phyloP scores from a whole-genome alignment of 1,284 basidiomycete genomes.

The Malassezia sympodialis region DNA sequence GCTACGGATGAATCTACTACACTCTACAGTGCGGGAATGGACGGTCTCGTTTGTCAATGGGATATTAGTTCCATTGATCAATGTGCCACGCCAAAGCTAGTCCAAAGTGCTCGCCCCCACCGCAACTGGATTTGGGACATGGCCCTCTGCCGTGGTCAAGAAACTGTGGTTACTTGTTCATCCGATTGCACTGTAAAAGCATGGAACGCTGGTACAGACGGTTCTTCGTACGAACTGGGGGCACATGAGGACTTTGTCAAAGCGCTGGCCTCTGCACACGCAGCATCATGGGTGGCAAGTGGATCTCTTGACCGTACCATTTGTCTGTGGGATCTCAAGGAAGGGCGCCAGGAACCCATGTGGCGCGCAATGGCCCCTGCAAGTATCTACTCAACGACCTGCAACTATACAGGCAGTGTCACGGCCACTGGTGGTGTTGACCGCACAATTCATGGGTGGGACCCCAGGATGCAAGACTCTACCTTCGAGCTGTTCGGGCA shows the following conservation, averaged over 20 bases:
- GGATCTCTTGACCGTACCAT: slow-evolving; percentile 88
- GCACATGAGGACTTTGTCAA: slow-evolving; percentile 84
- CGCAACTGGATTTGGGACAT: slow-evolving; percentile 97
- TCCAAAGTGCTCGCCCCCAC: slow-evolving; percentile 41
- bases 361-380: neutral
- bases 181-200: slow-evolving; percentile 89
- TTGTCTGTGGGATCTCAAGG: slow-evolving; percentile 66
- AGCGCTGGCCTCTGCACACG: slow-evolving; percentile 52
- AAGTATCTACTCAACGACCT: slow-evolving; percentile 49
- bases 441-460: slow-evolving; percentile 79
- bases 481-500: slow-evolving; percentile 57
- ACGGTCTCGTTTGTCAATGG: slow-evolving; percentile 84
- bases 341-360: slow-evolving; percentile 33
- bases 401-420: slow-evolving; percentile 63
- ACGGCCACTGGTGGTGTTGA: slow-evolving; percentile 86
- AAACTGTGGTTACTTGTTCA: slow-evolving; percentile 87
- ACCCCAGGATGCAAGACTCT: slow-evolving; percentile 57
- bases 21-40: slow-evolving; percentile 80
- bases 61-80: slow-evolving; percentile 59
- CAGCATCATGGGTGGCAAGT: slow-evolving; percentile 56
- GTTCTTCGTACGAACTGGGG: slow-evolving; percentile 63
- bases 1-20: neutral
- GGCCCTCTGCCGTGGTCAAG: slow-evolving; percentile 78
- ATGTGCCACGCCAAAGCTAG: slow-evolving; percentile 17
- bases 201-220: slow-evolving; percentile 66